Evolutionary conservation across 2,329 filamentous ascomycete species (phyloP), one percentile per base, ranked within the genome.

Genomic region (Penicillium sp.): DNA sequence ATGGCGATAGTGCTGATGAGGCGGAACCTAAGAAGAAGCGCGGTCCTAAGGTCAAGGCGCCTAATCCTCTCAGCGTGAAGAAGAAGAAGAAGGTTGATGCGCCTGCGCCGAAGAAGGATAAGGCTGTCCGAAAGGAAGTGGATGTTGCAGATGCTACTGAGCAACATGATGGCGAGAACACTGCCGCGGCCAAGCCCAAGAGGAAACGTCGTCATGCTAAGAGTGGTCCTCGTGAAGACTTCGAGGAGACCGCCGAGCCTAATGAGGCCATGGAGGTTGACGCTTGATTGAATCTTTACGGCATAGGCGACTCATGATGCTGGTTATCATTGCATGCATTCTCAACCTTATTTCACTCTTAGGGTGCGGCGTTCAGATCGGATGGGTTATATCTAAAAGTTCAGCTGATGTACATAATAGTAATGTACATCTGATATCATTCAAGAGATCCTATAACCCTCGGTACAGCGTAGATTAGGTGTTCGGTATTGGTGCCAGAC

Each of bases 21-120:
- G 53, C 67, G 34, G 68, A 68, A 55, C 69, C 68, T 43, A 75
- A 71, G 59, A 74, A 72, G 58, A 69, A 65, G 47, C 66, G 67
- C 47, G 68, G 65, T 7, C 27, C 66, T 27, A 73, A 75, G 63
- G 66, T 72, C 4, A 80, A 79, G 66, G 78, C 68, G 1, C 76
- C 76, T 6, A 81, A 81, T 66, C 78, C 78, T 29, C 62, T 81
- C 60, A 80, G 78, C 61, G 67, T 80, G 58, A 79, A 76, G 68
- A 81, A 79, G 65, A 79, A 79, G 67, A 75, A 72, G 62, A 67
- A 67, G 45, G 59, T 27, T 3, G 65, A 61, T 15, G 65, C 70
- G 40, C 54, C 60, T 29, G 53, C 63, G 51, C 60, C 63, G 33
- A 63, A 66, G 55, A 60, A 64, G 48, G 61, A 61, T 33, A 52